Base-by-base conservation (phyloP, 2,329 filamentous ascomycete species). In the Colletotrichum caudatum region DNA sequence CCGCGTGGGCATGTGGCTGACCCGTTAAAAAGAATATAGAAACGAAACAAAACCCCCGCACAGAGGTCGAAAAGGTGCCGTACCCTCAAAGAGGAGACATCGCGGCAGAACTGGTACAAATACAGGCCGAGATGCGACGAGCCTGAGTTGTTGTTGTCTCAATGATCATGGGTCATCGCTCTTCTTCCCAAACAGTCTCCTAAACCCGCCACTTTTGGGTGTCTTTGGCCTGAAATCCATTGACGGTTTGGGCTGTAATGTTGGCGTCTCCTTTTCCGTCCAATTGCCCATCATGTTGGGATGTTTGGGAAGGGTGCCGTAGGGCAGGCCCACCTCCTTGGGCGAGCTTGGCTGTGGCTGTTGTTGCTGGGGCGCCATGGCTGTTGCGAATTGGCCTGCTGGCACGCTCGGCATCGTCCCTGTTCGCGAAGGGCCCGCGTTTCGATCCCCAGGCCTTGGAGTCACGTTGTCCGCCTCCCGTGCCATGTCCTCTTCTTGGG, bases 131-230 rank as follows among this genome's bases (percentile, higher is more conserved):
- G 39, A 39, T 66, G 18, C 23, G 11, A 20, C 29, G 18, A 37
- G n/a, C n/a, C 50, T 26, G 20, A 18, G 18, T 20, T n/a, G 18
- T 20, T n/a, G 20, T 46, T 35, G 44, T 2, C 3, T 29, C 50
- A 37, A 12, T 37, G 35, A 37, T 71, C 57, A 72, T 66, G 50
- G 66, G n/a, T 66, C 70, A 23, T 72, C 69, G 37, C 53, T 61
- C 26, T 76, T 81, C 75, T 78, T 81, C n/a, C 79, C 77, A 74
- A 85, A 84, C 9, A 85, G 76, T 48, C 78, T 79, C 74, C 79
- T 80, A 41, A 85, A 74, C 23, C 82, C 81, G 8, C 80, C 78
- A 23, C 79, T 81, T 66, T 78, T 81, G 3, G 81, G 79, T 51
- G 79, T 78, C 68, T 79, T 81, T 63, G 76, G 79, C 46, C 75